These are phyloP conservation scores for Fragaria iinumae DNA, from an alignment of 306 rosid species.

Conservation along the genomic window DNA sequence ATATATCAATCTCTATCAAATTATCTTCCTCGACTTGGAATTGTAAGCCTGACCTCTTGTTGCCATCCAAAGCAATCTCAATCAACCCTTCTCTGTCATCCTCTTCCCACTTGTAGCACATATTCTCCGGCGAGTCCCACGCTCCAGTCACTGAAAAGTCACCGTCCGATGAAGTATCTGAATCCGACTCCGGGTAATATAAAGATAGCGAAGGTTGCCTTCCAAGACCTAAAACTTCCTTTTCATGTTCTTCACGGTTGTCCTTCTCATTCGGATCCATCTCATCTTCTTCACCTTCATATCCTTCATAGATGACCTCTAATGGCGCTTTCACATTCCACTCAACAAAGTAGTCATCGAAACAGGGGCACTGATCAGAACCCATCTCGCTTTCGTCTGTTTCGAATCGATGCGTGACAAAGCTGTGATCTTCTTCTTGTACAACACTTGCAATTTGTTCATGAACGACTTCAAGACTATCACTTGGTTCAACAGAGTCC, in stretches of 20 bases:
- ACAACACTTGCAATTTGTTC: slow-evolving; percentile 20
- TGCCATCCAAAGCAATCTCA: slow-evolving; percentile 72
- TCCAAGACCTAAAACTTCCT: slow-evolving; percentile 18
- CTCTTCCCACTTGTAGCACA: slow-evolving; percentile 57
- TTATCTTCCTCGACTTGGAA: slow-evolving; percentile 44
- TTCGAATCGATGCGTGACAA: slow-evolving; percentile 29
- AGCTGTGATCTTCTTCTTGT: slow-evolving; percentile 31
- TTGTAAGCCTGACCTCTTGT: slow-evolving; percentile 23
- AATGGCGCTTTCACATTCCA: slow-evolving; percentile 88
- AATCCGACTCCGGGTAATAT: slow-evolving; percentile 79
- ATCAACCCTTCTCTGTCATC: slow-evolving; percentile 81
- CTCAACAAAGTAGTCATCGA: slow-evolving; percentile 58
- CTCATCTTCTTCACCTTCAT: slow-evolving; percentile 61
- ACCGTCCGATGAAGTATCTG: slow-evolving; percentile 65
- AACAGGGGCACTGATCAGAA: slow-evolving; percentile 35
- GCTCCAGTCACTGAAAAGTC: slow-evolving; percentile 34
- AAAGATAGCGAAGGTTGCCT: slow-evolving; percentile 54
- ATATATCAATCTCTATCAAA: slow-evolving; percentile 47
- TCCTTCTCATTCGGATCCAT: slow-evolving; percentile 7
- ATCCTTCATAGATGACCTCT: slow-evolving; percentile 77
- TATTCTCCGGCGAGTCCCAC: slow-evolving; percentile 50
- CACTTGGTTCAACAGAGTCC: not conserved
- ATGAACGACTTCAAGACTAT: slow-evolving; percentile 9
- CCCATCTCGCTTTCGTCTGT: slow-evolving; percentile 31
- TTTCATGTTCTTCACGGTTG: slow-evolving; percentile 11